Evolutionary conservation across 140 eudicot species (phyloP).

Genomic region (Stevia rebaudiana): DNA sequence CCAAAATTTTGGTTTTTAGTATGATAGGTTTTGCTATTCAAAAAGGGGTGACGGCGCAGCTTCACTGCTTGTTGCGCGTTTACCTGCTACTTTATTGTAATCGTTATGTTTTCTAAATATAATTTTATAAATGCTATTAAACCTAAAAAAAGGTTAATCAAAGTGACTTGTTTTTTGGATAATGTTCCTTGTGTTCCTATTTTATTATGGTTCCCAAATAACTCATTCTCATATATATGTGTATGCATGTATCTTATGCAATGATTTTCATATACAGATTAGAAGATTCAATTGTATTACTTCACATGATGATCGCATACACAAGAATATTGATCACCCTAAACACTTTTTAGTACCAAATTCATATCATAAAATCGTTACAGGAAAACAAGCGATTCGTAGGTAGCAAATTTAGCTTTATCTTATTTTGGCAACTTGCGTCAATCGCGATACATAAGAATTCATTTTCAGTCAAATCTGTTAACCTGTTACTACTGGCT

Average conservation of each 20-base stretch:
- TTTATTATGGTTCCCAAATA: too few relatives aligned
- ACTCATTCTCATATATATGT: too few relatives aligned
- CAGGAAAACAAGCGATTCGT: background rate
- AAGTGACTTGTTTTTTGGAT: too few relatives aligned
- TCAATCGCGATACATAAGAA: background rate
- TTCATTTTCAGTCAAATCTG: background rate
- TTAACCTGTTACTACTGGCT: constrained; percentile 58
- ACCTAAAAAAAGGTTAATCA: too few relatives aligned
- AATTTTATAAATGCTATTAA: too few relatives aligned
- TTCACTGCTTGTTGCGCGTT: too few relatives aligned
- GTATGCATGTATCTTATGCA: background rate
- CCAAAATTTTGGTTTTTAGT: too few relatives aligned
- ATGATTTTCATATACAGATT: background rate
- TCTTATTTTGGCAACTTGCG: background rate
- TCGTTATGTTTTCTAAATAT: too few relatives aligned
- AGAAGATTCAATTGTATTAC: background rate
- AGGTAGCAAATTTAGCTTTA: background rate
- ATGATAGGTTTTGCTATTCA: too few relatives aligned
- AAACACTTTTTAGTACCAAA: constrained; percentile 1
- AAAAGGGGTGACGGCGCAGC: too few relatives aligned
- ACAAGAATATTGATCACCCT: constrained; percentile 27
- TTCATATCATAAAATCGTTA: background rate
- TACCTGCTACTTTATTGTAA: too few relatives aligned
- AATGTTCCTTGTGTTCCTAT: too few relatives aligned
- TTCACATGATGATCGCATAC: constrained; percentile 25